A percentile compares a stretch with the other conserved stretches of the same genome.
These are phyloP conservation scores for Neurospora sp. DNA, from an alignment of 495 filamentous ascomycete species.

Conservation along the genomic window DNA sequence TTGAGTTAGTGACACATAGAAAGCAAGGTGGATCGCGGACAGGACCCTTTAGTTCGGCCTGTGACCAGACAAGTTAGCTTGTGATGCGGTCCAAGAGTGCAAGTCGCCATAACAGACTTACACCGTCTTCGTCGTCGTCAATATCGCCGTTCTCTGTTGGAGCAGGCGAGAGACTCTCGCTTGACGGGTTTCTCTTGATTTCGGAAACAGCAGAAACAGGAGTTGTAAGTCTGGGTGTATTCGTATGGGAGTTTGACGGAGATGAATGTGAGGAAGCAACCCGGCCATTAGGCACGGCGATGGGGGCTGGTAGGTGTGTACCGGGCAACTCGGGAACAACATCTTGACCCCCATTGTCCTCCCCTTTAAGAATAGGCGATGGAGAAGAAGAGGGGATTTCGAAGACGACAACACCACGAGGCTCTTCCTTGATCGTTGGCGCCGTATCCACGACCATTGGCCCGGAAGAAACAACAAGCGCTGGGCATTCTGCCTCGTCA, in stretches of 20 bases:
- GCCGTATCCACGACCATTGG: neutral
- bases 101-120: neutral
- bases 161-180: neutral
- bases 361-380: neutral
- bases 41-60: neutral
- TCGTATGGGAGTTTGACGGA: neutral
- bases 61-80: neutral
- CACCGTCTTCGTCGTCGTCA: neutral
- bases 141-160: neutral
- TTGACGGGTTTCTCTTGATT: neutral
- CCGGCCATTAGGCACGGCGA: neutral
- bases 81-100: neutral
- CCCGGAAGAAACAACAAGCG: neutral
- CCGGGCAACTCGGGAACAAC: neutral
- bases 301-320: neutral
- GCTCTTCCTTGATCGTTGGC: neutral
- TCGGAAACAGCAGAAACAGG: neutral
- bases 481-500: neutral
- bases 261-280: neutral
- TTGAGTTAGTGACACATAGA: neutral
- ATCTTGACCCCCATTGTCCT: neutral
- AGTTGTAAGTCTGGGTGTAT: neutral
- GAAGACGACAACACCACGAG: neutral
- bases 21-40: neutral
- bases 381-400: neutral